Base-by-base conservation (phyloP, 1,284 basidiomycete genomes). In the Termitomyces sp. region DNA sequence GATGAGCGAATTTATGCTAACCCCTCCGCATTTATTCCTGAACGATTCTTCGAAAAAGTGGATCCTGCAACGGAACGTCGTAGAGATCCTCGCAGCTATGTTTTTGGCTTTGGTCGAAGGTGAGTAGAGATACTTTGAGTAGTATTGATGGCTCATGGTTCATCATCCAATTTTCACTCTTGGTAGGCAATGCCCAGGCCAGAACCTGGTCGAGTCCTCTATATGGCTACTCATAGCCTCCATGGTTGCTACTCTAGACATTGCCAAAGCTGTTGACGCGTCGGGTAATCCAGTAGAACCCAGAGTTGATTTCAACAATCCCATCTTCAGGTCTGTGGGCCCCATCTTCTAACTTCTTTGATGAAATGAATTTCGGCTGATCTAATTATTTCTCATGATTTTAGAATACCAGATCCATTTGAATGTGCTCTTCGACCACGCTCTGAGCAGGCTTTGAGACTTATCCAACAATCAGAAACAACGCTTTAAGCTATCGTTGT, bases 41-140 rank as follows among this genome's bases (percentile, higher is more conserved):
- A 80, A 28, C 70, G 81, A 3, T 82, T 73, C 59, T 56, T 82
- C 50, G 68, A 71, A 39, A 56, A 65, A 15, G 58, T 66, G 10
- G 67, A 68, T 26, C 68, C 70, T 6, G 72, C 71, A 10, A 65
- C 61, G 48, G 61, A 58, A 56, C 68, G 67, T 53, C 72, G 64
- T 33, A 67, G 69, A 46, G 75, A 82, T 59, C 78, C 80, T 7
- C 68, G 72, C 36, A 68, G 70, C 40, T 79, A 75, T 57, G 72
- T 76, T 0, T 83, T 81, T 64, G 82, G 82, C 4, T 83, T 81
- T 60, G 81, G 81, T 19, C 68, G 82, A 61, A 74, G 82, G 81
- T 77, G 43, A 59, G 70, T 46, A 39, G 9, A 19, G 5, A 31
- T 34, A 7, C 15, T 31, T 12, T 6, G 19, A 15, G 17, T 12